These are phyloP conservation scores for Starmerella cellae DNA, from an alignment of 805 yeast genomes.

Conservation along the genomic window DNA sequence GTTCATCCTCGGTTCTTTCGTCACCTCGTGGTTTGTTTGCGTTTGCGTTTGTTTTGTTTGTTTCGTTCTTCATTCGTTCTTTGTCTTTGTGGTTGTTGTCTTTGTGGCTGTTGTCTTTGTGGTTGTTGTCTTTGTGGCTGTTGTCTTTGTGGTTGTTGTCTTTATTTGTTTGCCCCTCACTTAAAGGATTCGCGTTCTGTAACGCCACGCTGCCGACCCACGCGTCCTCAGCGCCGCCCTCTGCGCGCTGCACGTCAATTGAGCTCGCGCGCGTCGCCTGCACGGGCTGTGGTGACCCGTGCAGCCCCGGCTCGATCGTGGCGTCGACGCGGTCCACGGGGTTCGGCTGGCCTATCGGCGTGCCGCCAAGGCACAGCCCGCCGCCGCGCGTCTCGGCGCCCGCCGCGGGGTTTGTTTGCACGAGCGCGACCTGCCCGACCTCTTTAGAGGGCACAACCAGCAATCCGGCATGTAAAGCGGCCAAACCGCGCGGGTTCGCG, in stretches of 20 bases:
- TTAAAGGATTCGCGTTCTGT: background rate
- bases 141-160: background rate
- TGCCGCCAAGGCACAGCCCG: too few species aligned
- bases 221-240: background rate
- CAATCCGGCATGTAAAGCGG: constrained; percentile 37
- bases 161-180: background rate
- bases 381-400: background rate
- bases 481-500: constrained; percentile 49
- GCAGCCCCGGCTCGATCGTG: too few species aligned
- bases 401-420: constrained; percentile 31
- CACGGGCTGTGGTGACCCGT: too few species aligned
- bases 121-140: background rate
- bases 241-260: background rate
- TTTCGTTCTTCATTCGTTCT: background rate
- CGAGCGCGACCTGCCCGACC: constrained; percentile 66
- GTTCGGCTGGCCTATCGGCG: background rate
- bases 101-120: background rate
- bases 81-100: background rate
- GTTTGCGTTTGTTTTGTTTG: background rate
- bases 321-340: too few species aligned
- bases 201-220: background rate
- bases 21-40: background rate
- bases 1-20: too few species aligned
- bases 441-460: constrained; percentile 65
- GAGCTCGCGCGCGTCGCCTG: background rate